Evolutionary conservation across 2,329 filamentous ascomycete genomes (phyloP), one percentile per base, ranked within the genome.

Genomic region (Aureobasidium melanogenum): DNA sequence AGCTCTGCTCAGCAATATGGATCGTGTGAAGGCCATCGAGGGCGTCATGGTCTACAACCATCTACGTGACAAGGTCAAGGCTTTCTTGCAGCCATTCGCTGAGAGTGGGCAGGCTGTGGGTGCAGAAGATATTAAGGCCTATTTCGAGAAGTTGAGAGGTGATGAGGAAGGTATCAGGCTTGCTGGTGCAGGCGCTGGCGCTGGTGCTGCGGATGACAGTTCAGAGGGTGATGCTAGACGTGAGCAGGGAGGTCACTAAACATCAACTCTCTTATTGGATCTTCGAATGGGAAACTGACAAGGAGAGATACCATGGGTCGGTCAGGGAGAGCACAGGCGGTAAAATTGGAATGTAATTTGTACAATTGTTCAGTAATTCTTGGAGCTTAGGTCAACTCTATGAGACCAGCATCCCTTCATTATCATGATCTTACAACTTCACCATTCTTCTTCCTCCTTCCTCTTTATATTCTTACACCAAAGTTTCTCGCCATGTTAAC

Each of bases 31-130:
- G 15, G 94, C 94, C 5, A 96, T 99, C 61, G 73, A 99, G 73
- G 94, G 94, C 17, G 93, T 96, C 48, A 97, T 97, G 91, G 93
- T 92, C 0, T 99, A 97, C 75, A 97, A 97, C 69, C 88, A 96
- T 69, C 82, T 99, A 63, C 94, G 95, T 71, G 92, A 97, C 70
- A 92, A 93, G 71, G 85, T 99, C n/a, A 96, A 93, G 79, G 87
- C 87, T 0, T 97, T 99, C 72, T 84, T 99, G 69, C 86, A 92
- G 75, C 88, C 95, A 46, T 99, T 96, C 72, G 94, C 94, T 0
- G 91, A 97, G 71, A 95, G 88, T 64, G 93, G 93, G 0, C 79
- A 89, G 73, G 86, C 89, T 0, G 92, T 99, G 24, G 87, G 91
- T 1, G 93, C 93, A 0, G 94, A 99, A 71, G 92, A 97, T 74